These are phyloP conservation scores for Bonnemaisonia californica DNA, from an alignment of 31 red algal genomes.

Conservation along the genomic window DNA sequence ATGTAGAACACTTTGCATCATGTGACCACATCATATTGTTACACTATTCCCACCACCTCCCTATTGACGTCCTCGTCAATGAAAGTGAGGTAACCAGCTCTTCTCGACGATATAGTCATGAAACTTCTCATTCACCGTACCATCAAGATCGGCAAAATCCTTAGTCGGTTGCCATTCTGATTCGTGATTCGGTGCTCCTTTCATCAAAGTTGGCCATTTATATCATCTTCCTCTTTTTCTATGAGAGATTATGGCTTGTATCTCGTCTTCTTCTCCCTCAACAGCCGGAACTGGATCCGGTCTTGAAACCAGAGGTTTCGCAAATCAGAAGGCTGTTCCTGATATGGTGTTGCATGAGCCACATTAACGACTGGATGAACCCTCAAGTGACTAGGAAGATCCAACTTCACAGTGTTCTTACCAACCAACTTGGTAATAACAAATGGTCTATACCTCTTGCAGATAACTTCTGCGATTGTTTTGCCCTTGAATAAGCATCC, in stretches of 20 bases:
- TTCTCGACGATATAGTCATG: neutral
- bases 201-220: neutral
- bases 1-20: too few species aligned
- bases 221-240: neutral
- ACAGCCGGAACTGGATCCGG: neutral
- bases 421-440: neutral
- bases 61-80: too few species aligned
- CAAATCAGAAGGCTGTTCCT: neutral
- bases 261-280: neutral
- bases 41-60: too few species aligned
- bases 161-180: neutral
- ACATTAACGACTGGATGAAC: too few species aligned
- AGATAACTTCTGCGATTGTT: neutral
- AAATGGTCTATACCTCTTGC: neutral
- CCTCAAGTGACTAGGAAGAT: too few species aligned
- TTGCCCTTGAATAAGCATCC: neutral
- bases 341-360: too few species aligned
- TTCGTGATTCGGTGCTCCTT: too few species aligned
- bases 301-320: neutral
- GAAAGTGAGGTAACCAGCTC: neutral
- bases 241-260: neutral
- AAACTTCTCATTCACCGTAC: too few species aligned
- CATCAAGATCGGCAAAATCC: neutral
- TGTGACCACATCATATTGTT: too few species aligned
- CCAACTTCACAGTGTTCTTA: neutral